Base-by-base conservation (phyloP, 2,329 filamentous ascomycete species). In the Phaeosphaeria sp. region DNA sequence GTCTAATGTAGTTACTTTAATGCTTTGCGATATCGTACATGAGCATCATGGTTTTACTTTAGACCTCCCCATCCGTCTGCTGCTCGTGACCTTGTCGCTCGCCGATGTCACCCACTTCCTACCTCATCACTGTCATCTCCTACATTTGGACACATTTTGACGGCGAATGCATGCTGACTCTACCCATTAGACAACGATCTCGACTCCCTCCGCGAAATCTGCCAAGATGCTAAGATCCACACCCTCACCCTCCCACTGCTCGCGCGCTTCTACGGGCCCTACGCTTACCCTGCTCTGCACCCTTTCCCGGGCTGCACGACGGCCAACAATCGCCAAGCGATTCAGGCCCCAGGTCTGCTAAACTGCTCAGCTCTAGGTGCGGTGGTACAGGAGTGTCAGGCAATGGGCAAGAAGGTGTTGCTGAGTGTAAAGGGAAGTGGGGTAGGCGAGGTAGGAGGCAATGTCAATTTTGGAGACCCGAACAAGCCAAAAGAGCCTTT, bases 171-270 rank as follows among this genome's bases (percentile, higher is more conserved):
- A 36, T 6, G 30, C 30, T 36, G 15, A 36, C 30, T n/a, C 33
- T 48, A 18, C 44, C 55, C 17, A 20, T 40, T n/a, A 24, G 25
- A 25, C 36, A 39, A 54, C 46, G 24, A 48, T 1, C 25, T 30
- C 24, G 33, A 62, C 15, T 49, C 64, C n/a, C 63, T 68, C 36
- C 65, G 64, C 27, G 53, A 64, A 20, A 68, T 81, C 22, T 80
- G 76, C 63, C 54, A 66, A 15, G 65, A 74, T 55, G 66, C 70
- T 21, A 66, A 69, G 42, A 69, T 79, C 63, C 73, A 74, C 49
- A 77, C 78, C 49, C 66, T 80, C 52, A 74, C 78, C 47, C 68
- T 78, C 17, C 71, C 75, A 7, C 71, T 78, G 18, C 53, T 79
- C 1, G 49, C 54, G 47, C 57, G 59, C 39, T 78, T 77, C 69